Conservation (phyloP, 148 eudicot genomes). For the Talinum fruticosum region DNA sequence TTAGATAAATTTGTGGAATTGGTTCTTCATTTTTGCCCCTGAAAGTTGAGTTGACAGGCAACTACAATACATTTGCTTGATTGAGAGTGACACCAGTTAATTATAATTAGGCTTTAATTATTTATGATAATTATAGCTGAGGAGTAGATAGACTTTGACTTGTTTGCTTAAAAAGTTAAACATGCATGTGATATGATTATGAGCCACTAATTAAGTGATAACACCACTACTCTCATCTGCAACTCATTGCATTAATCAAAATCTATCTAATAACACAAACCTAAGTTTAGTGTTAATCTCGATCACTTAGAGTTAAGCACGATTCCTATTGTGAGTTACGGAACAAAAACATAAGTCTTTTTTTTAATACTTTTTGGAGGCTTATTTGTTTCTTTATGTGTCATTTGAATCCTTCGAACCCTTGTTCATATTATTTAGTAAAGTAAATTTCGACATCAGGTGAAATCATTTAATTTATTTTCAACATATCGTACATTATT, state of each 20-base stretch:
- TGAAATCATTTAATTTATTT: too few species aligned
- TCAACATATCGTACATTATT: too few species aligned
- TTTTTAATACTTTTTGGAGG: too few species aligned
- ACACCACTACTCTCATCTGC: neutral
- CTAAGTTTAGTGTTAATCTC: too few species aligned
- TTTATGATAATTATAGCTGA: neutral
- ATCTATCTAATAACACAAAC: too few species aligned
- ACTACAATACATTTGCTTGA: neutral
- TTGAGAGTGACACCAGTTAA: neutral
- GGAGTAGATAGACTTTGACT: neutral
- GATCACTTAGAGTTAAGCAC: too few species aligned
- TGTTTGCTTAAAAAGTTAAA: neutral
- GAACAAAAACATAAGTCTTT: too few species aligned
- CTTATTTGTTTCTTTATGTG: too few species aligned
- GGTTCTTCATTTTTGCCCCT: neutral
- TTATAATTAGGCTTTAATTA: neutral
- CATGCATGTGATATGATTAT: neutral
- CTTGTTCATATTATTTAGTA: too few species aligned
- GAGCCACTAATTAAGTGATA: neutral
- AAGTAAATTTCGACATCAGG: too few species aligned
- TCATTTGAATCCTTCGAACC: too few species aligned
- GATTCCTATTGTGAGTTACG: too few species aligned
- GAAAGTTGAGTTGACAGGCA: slow-evolving; percentile 2
- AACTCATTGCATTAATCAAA: neutral
- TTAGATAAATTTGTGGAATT: neutral